phyloP scores from a whole-genome alignment of 2,329 filamentous ascomycete genomes.

The Penicillium sp. region DNA sequence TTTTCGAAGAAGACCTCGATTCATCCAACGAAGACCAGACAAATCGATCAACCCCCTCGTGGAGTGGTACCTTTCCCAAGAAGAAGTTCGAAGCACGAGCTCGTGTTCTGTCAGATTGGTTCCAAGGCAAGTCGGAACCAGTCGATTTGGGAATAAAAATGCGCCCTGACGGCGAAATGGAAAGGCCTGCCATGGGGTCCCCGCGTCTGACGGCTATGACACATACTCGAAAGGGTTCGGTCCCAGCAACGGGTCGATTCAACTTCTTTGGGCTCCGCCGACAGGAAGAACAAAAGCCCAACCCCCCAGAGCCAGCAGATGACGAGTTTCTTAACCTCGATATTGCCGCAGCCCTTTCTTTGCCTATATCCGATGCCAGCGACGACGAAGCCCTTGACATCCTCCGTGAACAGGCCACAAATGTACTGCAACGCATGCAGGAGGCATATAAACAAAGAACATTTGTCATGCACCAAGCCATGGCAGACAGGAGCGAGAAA shows the following conservation, averaged over 20 bases:
- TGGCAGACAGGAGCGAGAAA: slow-evolving; percentile 57
- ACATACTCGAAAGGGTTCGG: slow-evolving; percentile 19
- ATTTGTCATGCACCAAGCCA: slow-evolving; percentile 51
- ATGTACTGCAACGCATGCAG: slow-evolving; percentile 57
- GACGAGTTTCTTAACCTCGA: slow-evolving; percentile 59
- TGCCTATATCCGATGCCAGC: slow-evolving; percentile 50
- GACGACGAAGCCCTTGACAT: slow-evolving; percentile 57
- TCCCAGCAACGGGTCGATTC: slow-evolving; percentile 35
- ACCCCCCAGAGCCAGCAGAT: slow-evolving; percentile 40
- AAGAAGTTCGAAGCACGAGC: slow-evolving; percentile 35
- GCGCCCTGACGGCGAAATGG: slow-evolving; percentile 18
- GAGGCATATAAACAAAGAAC: slow-evolving; percentile 56
- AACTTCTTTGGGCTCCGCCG: slow-evolving; percentile 45
- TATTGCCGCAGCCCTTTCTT: slow-evolving; percentile 56
- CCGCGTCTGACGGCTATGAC: slow-evolving; percentile 7
- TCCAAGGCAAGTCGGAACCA: slow-evolving; percentile 54
- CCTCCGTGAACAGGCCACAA: slow-evolving; percentile 57
- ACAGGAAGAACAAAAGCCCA: slow-evolving; percentile 26
- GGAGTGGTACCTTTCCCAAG: slow-evolving; percentile 28
- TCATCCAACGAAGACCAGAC: slow-evolving; percentile 18
- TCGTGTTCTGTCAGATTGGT: slow-evolving; percentile 51
- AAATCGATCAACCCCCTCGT: slow-evolving; percentile 11
- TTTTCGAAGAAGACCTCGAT: slow-evolving; percentile 28
- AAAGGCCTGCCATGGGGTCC: slow-evolving; percentile 15
- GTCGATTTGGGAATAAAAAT: slow-evolving; percentile 45